Evolutionary conservation across 805 yeast species (phyloP), one percentile per base, ranked within the genome.

Genomic region (Grigorovia transvaalensis): DNA sequence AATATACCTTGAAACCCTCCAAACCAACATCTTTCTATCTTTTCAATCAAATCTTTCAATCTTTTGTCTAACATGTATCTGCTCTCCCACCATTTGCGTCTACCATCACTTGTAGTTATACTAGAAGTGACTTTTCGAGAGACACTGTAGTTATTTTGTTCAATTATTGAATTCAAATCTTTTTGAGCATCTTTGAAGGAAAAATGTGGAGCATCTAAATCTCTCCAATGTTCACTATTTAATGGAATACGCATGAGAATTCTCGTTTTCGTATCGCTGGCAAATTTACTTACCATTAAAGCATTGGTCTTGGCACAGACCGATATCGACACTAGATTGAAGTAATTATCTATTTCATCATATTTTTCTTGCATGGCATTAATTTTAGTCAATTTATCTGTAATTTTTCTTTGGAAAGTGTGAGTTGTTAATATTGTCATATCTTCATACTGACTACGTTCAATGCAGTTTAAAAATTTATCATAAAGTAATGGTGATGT

Each of bases 1-100:
- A 90, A 84, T 2, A 88, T 61, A 0, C 89, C 82, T 50, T 69
- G 69, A 57, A 88, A 85, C 0, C 91, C 95, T 13, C 91, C 88
- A 41, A 91, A 69, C 90, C 96, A 87, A 51, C 71, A 69, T 20
- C 65, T 64, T 51, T 88, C 91, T 9, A 87, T 75, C 35, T 71
- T 71, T 0, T 63, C 59, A n/a, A 91, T 62, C n/a, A 89, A 65
- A 1, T 64, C 65, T 43, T 74, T 64, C 50, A 91, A 61, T 47
- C 75, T 66, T 9, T 70, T 63, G 64, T 91, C 96, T 17, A 89
- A 69, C 0, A 65, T 67, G 51, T 78, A 79, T 48, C 97, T 70
- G 30, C 71, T 69, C 44, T 74, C 73, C 96, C 97, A 93, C 96
- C 97, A 91, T 8, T 69, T 56, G 46, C 74, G 75, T 48, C 88